Base-by-base conservation (phyloP, 176 grass and related monocot genomes). In the Elaeis guineensis region DNA sequence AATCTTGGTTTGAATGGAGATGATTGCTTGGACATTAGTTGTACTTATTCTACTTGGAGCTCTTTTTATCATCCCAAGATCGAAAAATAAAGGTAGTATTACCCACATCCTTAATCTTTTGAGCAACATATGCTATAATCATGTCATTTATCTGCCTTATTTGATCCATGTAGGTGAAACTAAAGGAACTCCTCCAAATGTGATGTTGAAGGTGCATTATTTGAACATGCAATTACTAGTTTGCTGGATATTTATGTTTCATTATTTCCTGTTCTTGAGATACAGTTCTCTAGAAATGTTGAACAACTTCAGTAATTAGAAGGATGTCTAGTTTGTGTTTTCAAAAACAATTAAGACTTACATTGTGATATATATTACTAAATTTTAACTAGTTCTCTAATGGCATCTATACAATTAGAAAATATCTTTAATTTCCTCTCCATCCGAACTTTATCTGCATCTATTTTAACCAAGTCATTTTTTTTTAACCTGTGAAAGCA, bases 1-100 rank as follows among this genome's bases (percentile, higher is more conserved):
- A 5, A 30, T 55, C 61, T 15, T 19, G n/a, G 2, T 22, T 21
- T 11, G 51, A 18, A 95, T 95, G 82, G 89, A 80, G 30, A 19
- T 89, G 18, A 50, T 82, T 69, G 18, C 48, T 19, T 52, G 83
- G 26, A 57, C 71, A 21, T 28, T 82, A 57, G 54, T 89, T 60
- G 24, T 77, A 44, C 89, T 95, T 77, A 23, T 89, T 62, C 72
- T 64, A 61, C 52, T 95, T n/a, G 89, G 81, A 75, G 81, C 65
- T 24, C 21, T 89, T 2, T 95, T 85, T 80, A 51, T 83, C 35
- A 72, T 95, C 48, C 79, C 86, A 51, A 80, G 67, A 77, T 82
- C 91, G 17, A 79, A 79, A 22, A 77, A 62, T 3, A 86, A 72
- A 86, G 85, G 85, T 80, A 77, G 50, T 4, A 39, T 17, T 29